These are phyloP conservation scores for Candida morakotiae DNA, from an alignment of 805 yeast genomes.

Conservation along the genomic window DNA sequence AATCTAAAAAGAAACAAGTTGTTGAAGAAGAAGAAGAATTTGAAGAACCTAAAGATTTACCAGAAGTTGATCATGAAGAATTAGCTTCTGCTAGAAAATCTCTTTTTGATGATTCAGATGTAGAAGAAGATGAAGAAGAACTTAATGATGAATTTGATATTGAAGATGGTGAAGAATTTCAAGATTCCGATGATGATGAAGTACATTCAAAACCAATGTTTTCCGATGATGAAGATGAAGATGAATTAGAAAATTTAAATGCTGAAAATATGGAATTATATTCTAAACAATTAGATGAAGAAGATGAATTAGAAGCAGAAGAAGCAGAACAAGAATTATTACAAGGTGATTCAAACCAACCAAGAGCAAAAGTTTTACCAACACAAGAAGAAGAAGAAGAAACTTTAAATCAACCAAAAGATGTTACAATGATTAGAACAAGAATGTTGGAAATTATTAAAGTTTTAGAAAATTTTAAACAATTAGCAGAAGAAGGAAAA, in stretches of 20 bases:
- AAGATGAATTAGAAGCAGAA: constrained; percentile 45
- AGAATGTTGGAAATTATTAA: constrained; percentile 94
- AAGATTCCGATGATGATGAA: constrained; percentile 66
- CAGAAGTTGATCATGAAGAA: constrained; percentile 62
- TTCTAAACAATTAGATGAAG: constrained; percentile 61
- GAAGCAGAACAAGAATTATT: constrained; percentile 53
- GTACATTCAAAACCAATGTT: constrained; percentile 65
- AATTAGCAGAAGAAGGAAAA: constrained; percentile 77
- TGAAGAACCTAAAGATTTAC: constrained; percentile 41
- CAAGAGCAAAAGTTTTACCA: constrained; percentile 76
- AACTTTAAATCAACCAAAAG: constrained; percentile 56
- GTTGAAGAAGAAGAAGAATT: constrained; percentile 20
- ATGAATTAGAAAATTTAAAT: constrained; percentile 59
- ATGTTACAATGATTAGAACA: constrained; percentile 78
- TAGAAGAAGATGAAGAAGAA: constrained; percentile 47
- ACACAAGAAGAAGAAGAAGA: constrained; percentile 60
- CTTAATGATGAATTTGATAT: constrained; percentile 42
- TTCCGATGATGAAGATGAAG: constrained; percentile 69
- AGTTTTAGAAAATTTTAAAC: constrained; percentile 86
- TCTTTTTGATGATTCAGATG: constrained; percentile 63
- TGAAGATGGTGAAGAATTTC: constrained; percentile 14
- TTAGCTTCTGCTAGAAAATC: constrained; percentile 67
- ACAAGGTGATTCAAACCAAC: constrained; percentile 56
- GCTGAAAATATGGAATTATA: constrained; percentile 82
- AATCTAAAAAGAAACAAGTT: constrained; percentile 19